Base-by-base conservation (phyloP, 257 asterid species). In the Gentiana dahurica region DNA sequence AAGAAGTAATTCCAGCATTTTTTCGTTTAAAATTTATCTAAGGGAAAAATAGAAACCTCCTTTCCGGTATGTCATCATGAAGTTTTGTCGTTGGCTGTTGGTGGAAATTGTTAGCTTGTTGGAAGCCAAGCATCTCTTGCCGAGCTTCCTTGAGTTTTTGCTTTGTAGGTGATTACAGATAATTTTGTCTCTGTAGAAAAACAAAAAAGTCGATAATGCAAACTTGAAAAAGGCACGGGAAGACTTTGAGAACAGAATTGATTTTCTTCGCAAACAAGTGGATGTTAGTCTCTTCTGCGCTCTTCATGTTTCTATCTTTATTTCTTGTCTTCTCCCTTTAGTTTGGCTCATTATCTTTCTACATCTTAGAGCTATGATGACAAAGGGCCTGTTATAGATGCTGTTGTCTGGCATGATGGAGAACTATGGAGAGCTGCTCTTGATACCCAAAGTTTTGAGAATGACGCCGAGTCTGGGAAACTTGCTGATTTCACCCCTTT, bases 331-430 rank as follows among this genome's bases (percentile, higher is more conserved):
- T 46, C 53, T 49, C 61, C 65, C 34, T 59, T 43, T 70, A 24
- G 46, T 62, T 71, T 64, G 55, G 54, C 60, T 60, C 38, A 60
- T 62, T 55, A 36, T 60, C 62, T 47, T 54, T 55, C 4, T 59
- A 48, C 48, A 47, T 49, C 52, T 50, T 75, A 91, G 98, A 83
- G 76, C 76, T 91, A 85, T 60, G 94, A 87, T 65, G 98, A 91
- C 69, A 91, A 85, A 71, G 97, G 98, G 55, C 97, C 98, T 54
- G 70, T 81, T 37, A 77, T 91, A 68, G 98, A 91, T 81, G 98
- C 95, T 68, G 98, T 91, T 49, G 97, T 87, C 52, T 91, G 98
- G 98, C 86, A 91, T 61, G 98, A 91, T 62, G 98, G 98, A 61
- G 90, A 83, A 63, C 69, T 80, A 64, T 91, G 97, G 97, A 83